These are phyloP conservation scores for Cadophora gregata DNA, from an alignment of 2,329 filamentous ascomycete species.

Conservation along the genomic window DNA sequence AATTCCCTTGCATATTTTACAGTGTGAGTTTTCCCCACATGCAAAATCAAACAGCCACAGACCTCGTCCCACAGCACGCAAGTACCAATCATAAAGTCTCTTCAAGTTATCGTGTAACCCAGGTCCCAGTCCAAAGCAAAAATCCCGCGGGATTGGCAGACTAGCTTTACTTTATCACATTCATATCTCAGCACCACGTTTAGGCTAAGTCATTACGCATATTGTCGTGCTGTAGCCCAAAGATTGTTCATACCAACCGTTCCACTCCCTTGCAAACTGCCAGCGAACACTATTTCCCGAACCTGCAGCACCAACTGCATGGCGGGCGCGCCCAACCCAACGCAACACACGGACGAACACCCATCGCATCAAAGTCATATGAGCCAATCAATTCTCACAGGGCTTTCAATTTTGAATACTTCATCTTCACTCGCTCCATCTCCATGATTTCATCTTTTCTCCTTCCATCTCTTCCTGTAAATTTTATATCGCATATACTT, in stretches of 20 bases:
- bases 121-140: background rate
- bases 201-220: slow-evolving; percentile 12
- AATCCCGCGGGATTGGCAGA: background rate
- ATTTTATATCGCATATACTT: background rate
- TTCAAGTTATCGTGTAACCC: background rate
- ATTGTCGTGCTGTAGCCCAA: background rate
- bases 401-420: slow-evolving; percentile 5
- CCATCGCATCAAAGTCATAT: background rate
- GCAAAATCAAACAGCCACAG: background rate
- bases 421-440: slow-evolving; percentile 11
- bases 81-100: background rate
- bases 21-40: background rate
- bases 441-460: background rate
- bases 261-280: slow-evolving; percentile 7
- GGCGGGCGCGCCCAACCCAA: slow-evolving; percentile 11
- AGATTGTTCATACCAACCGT: background rate
- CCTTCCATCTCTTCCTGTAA: background rate
- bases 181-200: background rate
- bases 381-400: slow-evolving; percentile 5
- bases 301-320: background rate
- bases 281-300: slow-evolving; percentile 13
- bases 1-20: background rate
- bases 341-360: slow-evolving; percentile 15
- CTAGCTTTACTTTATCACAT: background rate
- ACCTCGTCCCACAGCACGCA: background rate